A percentile compares a stretch with the other conserved stretches of the same genome.
phyloP scores from a whole-genome alignment of 176 grass and related monocot genomes.

The Pontederia crassipes region DNA sequence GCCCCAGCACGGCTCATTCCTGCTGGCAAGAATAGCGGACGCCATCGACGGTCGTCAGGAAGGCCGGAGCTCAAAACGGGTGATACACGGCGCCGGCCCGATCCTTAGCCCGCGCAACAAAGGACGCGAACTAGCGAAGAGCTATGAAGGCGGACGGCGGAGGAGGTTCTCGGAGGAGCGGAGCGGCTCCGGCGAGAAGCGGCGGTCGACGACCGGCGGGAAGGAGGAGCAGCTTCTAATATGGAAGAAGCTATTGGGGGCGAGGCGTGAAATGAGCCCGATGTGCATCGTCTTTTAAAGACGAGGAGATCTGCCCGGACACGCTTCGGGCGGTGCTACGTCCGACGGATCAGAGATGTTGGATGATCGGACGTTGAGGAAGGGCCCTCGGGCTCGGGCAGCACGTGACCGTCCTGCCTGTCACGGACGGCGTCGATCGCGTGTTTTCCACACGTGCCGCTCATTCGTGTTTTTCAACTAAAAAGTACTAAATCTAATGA shows the following conservation, averaged over 20 bases:
- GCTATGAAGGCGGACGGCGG: neutral
- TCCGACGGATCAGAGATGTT: neutral
- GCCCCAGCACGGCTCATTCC: slow-evolving; percentile 41
- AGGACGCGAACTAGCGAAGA: neutral
- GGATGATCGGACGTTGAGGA: neutral
- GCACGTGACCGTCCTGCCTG: neutral
- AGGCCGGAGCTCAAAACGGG: slow-evolving; percentile 7
- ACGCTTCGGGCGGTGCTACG: neutral
- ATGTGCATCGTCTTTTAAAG: slow-evolving; percentile 8
- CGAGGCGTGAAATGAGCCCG: neutral
- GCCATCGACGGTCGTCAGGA: slow-evolving; percentile 34
- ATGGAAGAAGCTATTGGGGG: too few species aligned
- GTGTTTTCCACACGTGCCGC: neutral
- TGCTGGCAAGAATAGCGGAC: slow-evolving; percentile 57
- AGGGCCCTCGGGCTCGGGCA: neutral
- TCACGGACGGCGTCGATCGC: slow-evolving; percentile 5
- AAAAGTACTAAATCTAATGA: too few species aligned
- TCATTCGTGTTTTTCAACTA: neutral
- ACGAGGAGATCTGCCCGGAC: slow-evolving; percentile 9
- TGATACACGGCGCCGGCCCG: neutral
- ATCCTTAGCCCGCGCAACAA: neutral
- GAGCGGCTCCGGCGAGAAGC: too few species aligned
- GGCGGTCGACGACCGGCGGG: neutral
- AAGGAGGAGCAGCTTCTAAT: too few species aligned
- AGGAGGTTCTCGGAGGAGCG: too few species aligned